Percentiles rank a stretch among this genome's conserved stretches.
phyloP scores from a whole-genome alignment of 176 grass and related monocot genomes.

The Neostapfia colusana region DNA sequence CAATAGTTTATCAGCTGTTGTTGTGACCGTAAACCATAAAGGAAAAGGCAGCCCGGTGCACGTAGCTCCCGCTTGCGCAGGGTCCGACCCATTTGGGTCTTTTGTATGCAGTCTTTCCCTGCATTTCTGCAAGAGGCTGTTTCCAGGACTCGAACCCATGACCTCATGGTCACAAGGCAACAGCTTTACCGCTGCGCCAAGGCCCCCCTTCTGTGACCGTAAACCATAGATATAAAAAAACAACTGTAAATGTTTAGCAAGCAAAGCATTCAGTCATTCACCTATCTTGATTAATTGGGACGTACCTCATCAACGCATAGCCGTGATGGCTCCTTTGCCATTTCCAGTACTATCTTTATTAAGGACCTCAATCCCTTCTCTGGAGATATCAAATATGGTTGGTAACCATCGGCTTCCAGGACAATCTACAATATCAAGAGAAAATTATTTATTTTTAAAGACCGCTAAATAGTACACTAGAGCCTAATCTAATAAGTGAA shows the following conservation, averaged over 20 bases:
- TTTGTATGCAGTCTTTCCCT: too few species aligned
- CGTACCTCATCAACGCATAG: slow-evolving; percentile 89
- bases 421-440: slow-evolving; percentile 57
- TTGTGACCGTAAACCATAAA: too few species aligned
- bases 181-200: too few species aligned
- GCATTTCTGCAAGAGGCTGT: too few species aligned
- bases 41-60: too few species aligned
- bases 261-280: slow-evolving; percentile 14
- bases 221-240: too few species aligned
- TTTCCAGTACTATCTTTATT: slow-evolving; percentile 86
- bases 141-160: too few species aligned
- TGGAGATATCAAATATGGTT: slow-evolving; percentile 90
- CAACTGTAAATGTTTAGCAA: background rate
- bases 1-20: background rate
- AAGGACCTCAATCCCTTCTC: slow-evolving; percentile 89
- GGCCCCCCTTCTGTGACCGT: too few species aligned
- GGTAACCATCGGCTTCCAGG: slow-evolving; percentile 89
- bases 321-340: slow-evolving; percentile 88
- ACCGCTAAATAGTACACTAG: background rate
- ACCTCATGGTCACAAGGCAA: too few species aligned
- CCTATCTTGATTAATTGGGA: too few species aligned
- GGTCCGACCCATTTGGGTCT: too few species aligned
- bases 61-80: too few species aligned
- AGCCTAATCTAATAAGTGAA: slow-evolving; percentile 23
- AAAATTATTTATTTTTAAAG: background rate